Evolutionary conservation across 2,329 filamentous ascomycete genomes (phyloP), one percentile per base, ranked within the genome.

Genomic region (Cladorrhinum sp.): DNA sequence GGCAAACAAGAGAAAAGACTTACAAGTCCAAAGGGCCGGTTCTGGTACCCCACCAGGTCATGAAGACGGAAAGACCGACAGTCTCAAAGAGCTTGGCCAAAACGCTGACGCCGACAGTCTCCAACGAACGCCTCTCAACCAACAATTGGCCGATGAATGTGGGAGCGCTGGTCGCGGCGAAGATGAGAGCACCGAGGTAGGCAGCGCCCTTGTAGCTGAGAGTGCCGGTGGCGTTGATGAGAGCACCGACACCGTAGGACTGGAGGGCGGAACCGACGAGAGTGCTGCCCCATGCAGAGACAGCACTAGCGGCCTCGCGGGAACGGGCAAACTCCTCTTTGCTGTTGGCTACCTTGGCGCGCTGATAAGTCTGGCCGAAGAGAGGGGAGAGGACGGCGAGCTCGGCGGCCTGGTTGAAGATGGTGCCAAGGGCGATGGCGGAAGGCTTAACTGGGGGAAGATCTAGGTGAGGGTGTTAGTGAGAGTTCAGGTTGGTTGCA

Each of bases 11-110:
- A 50, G 18, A 25, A 7, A 16, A 45, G 48, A 62, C 65, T 70
- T 59, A 72, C 83, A 89, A 93, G 73, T 92, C 86, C 77, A 96
- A 96, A 63, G 92, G 92, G 81, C 92, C 93, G 79, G 92, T 95
- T 74, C 90, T 89, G 72, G 93, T 97, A 72, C 93, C 93, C 93
- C 93, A 98, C 90, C 91, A 98, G 74, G 92, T 96, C 70, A 98
- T 83, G 85, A 98, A 92, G 72, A 96, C 75, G 65, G 90, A 92
- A 61, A 98, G 85, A 66, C 93, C 95, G 62, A 98, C 85, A 2
- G 95, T 97, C 85, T 98, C 95, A 69, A 96, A 85, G 69, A 95
- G 79, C 78, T 95, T 93, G 72, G 91, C 89, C 55, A 95, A 79
- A 64, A 90, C 85, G 73, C 90, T 90, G 67, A 97, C 89, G 68